Evolutionary conservation across 75 land plant genomes (phyloP), one percentile per base, ranked within the genome.

Genomic region (Pinus tabuliformis): DNA sequence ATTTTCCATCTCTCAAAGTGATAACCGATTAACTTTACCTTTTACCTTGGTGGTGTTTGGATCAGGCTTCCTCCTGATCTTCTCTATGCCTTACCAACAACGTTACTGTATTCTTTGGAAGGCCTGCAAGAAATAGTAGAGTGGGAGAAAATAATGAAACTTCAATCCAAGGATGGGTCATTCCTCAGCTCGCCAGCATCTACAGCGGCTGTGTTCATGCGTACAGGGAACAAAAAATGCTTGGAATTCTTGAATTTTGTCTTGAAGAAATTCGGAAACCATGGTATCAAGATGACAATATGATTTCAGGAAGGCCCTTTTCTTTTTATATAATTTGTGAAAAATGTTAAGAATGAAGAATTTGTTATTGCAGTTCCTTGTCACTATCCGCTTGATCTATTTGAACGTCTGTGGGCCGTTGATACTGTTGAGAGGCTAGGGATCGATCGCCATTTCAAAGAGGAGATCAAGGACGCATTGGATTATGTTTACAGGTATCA

Each of bases 321-420:
- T 58, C 20, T 1, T 57, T 20, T 60, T n/a, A 8, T 60, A n/a
- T 60, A 21, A 1, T n/a, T 8, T 22, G 11, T 8, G 21, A 60
- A 60, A n/a, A 8, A 24, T 22, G 22, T 8, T 8, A 11, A 11
- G 11, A 8, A 22, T 13, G 11, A 1, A 20, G 16, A n/a, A 73
- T 54, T 18, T 11, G 18, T 42, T 28, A 42, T 6, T 73, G 60
- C 75, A 73, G 75, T 57, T 9, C 75, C 33, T 73, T 54, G 75
- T 15, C 75, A 22, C 26, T 73, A 73, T 66, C 71, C 75, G 30
- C 15, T 57, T 13, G 62, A 73, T 22, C 60, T 89, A 37, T 83
- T 89, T 59, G 91, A 87, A 79, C 89, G 57, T 24, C 15, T 87
- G 2, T 89, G 91, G 91, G 82, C 82, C 0, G 84, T 89, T 54